Evolutionary conservation across 2,329 filamentous ascomycete genomes (phyloP).

Genomic region (Pyrenochaeta sp.): DNA sequence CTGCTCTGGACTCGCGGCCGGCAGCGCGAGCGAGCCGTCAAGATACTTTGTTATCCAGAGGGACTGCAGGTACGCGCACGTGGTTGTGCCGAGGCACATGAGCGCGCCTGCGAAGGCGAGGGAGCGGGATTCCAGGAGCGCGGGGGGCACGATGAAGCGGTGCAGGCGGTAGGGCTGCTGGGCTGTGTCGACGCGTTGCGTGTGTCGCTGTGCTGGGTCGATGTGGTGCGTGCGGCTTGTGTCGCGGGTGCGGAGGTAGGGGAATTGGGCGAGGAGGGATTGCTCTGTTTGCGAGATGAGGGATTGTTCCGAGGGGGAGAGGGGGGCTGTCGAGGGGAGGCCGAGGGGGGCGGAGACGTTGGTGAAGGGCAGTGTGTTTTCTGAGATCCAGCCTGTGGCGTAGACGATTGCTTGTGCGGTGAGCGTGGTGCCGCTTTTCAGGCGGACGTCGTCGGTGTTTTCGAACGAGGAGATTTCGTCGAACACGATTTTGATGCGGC

Average conservation of each 20-base stretch:
- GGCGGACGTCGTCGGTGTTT: conserved; percentile 52
- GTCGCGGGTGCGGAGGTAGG: conserved; percentile 26
- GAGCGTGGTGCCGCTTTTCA: conserved; percentile 56
- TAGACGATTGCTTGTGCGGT: conserved; percentile 61
- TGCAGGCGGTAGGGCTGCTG: conserved; percentile 47
- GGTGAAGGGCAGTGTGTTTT: conserved; percentile 60
- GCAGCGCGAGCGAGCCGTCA: conserved; percentile 54
- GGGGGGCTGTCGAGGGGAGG: conserved; percentile 48
- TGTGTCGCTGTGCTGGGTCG: conserved; percentile 23
- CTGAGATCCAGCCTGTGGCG: conserved; percentile 64
- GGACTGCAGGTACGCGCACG: conserved; percentile 49
- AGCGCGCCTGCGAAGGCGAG: conserved; percentile 37
- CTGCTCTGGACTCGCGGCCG: conserved; percentile 13
- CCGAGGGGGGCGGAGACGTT: no score
- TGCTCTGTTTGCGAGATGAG: conserved; percentile 39
- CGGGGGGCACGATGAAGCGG: conserved; percentile 53
- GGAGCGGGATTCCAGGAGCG: conserved; percentile 13
- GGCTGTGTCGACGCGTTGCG: conserved; percentile 8
- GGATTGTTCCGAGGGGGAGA: conserved; percentile 44
- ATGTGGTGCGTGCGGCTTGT: conserved; percentile 24
- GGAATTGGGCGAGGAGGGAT: conserved; percentile 19
- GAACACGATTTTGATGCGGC: conserved; percentile 63
- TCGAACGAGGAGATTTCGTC: conserved; percentile 62
- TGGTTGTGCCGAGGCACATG: conserved; percentile 46
- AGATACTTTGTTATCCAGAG: conserved; percentile 69